These are phyloP conservation scores for Aspergillus indologenus DNA, from an alignment of 495 filamentous ascomycete species.

Conservation along the genomic window DNA sequence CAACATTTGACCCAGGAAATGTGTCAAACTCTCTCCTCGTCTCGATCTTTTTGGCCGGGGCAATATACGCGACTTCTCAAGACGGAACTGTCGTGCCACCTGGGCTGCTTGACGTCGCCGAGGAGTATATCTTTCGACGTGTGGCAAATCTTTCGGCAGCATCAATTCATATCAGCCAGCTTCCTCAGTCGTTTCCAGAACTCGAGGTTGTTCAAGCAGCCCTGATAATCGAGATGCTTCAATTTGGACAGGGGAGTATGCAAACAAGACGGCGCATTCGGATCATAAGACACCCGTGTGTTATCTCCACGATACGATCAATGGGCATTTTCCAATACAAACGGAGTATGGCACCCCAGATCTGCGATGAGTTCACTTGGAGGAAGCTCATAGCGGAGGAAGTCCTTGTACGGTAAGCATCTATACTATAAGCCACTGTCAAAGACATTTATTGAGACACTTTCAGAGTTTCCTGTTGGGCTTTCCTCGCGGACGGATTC, in stretches of 20 bases:
- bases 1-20: conserved; percentile 36
- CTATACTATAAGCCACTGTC: neutral
- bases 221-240: conserved; percentile 41
- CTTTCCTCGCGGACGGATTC: conserved; percentile 38
- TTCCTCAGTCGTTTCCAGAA: conserved; percentile 13
- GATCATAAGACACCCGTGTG: conserved; percentile 36
- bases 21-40: conserved; percentile 34
- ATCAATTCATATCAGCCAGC: conserved; percentile 10
- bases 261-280: conserved; percentile 37
- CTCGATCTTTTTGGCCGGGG: conserved; percentile 35
- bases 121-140: conserved; percentile 38
- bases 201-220: conserved; percentile 36
- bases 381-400: conserved; percentile 31
- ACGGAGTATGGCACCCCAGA: conserved; percentile 15
- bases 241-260: conserved; percentile 34
- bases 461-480: conserved; percentile 34
- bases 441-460: neutral
- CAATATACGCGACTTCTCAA: conserved; percentile 27
- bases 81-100: conserved; percentile 24
- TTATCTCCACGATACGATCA: conserved; percentile 35
- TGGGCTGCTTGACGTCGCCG: conserved; percentile 35
- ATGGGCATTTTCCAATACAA: conserved; percentile 33
- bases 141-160: conserved; percentile 22
- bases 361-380: conserved; percentile 29
- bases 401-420: conserved; percentile 31